Percentiles rank a stretch among this genome's conserved stretches.
Conservation (phyloP, 331 rosid genomes). For the Quercus tomentella region DNA sequence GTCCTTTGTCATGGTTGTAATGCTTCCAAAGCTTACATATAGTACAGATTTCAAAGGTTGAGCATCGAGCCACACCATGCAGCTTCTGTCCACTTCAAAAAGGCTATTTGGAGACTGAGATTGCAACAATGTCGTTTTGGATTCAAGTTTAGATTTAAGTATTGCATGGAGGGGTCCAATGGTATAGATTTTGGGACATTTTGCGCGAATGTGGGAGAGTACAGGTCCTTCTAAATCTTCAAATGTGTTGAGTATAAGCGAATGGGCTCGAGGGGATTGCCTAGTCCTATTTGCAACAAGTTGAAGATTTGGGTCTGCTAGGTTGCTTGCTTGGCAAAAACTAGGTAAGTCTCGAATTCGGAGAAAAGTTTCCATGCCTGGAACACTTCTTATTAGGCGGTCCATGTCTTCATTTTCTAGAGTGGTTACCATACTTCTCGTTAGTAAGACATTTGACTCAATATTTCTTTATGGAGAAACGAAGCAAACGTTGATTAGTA, state of each 20-base stretch:
- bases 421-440: not conserved
- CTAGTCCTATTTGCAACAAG: not conserved
- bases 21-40: slow-evolving; percentile 53
- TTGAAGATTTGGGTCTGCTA: too few relatives aligned
- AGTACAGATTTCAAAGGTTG: slow-evolving; percentile 24
- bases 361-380: slow-evolving; percentile 44
- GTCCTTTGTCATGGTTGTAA: not conserved
- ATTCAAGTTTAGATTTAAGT: not conserved
- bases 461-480: too few relatives aligned
- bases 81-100: slow-evolving; percentile 27
- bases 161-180: slow-evolving; percentile 47
- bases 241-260: slow-evolving; percentile 39
- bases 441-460: too few relatives aligned
- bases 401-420: slow-evolving; percentile 32
- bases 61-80: slow-evolving; percentile 45
- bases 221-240: slow-evolving; percentile 38
- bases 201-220: slow-evolving; percentile 19
- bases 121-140: too few relatives aligned
- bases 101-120: slow-evolving; percentile 1
- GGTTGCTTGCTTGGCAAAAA: not conserved
- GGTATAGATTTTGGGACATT: slow-evolving; percentile 28
- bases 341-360: slow-evolving; percentile 41
- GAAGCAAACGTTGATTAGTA: too few relatives aligned
- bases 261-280: not conserved
- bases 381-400: not conserved